Evolutionary conservation across 345 rosid species (phyloP), one percentile per base, ranked within the genome.

Genomic region (Populus pruinosa): DNA sequence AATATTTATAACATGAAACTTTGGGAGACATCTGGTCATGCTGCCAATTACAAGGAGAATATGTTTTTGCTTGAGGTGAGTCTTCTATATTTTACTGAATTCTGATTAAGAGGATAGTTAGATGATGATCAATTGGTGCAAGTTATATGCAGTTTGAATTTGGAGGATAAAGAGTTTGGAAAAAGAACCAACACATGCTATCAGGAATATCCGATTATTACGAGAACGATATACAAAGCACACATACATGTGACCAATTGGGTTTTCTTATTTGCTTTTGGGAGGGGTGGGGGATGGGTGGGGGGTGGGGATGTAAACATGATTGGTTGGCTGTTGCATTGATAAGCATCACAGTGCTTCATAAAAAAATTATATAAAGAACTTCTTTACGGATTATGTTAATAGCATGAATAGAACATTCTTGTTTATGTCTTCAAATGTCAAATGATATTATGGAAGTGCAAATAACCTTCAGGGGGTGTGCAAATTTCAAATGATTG

Each of bases 1-100:
- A 94, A 96, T 86, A 92, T 96, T 86, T 96, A 86, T 81, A 94
- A 94, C 82, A 96, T 96, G 94, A 89, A 86, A 86, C 93, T 96
- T 67, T 94, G 99, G 99, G 96, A 91, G 82, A 96, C 89, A 75
- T 96, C 98, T 38, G 95, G 98, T 76, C 97, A 96, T 86, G 98
- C 94, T 79, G 97, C 89, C 67, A 96, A 94, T 79, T 96, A 94
- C 87, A 96, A 90, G 85, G 97, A 96, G 76, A 94, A 96, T 82
- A 94, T 96, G 98, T 94, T 96, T 84, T 83, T 92, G 27, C 88
- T 94, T 84, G 97, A 96, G 90, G 98, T 91, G 82, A 87, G 89
- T 73, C 39, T 47, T 31, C 20, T 33, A n/a, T 36, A 2, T 23
- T 39, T 71, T 17, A 21, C 27, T 27, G 62, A 71, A 20, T 20